Evolutionary conservation across 805 yeast genomes (phyloP).

Genomic region (Candida palmyrensis): DNA sequence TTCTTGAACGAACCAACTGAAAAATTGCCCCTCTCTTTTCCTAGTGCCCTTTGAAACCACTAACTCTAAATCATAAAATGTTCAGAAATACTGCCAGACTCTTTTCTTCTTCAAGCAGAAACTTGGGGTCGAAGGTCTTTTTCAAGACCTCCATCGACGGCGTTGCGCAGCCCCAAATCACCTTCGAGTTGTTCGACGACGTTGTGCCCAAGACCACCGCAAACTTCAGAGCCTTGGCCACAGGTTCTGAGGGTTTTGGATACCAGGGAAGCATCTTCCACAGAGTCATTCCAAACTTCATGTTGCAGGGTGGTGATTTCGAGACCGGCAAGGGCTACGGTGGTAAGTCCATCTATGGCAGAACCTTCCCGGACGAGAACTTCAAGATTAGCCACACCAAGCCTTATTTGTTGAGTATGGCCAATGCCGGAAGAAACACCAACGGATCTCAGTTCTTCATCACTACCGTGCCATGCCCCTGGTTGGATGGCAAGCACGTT

Average conservation of each 20-base stretch:
- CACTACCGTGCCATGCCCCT: constrained; percentile 81
- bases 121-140: constrained; percentile 49
- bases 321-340: constrained; percentile 43
- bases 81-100: constrained; percentile 34
- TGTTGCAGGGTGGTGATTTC: constrained; percentile 48
- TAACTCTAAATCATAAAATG: too few species aligned
- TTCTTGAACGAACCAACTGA: not conserved
- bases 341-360: constrained; percentile 56
- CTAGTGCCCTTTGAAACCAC: too few species aligned
- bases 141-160: constrained; percentile 56
- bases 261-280: constrained; percentile 42
- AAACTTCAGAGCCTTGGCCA: constrained; percentile 90
- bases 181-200: constrained; percentile 66
- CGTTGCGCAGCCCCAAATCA: constrained; percentile 34
- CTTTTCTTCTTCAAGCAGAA: constrained; percentile 44
- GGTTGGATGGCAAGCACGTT: constrained; percentile 93
- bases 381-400: constrained; percentile 66
- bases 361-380: constrained; percentile 74
- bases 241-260: constrained; percentile 45
- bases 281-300: constrained; percentile 43
- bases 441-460: constrained; percentile 97
- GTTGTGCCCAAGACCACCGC: constrained; percentile 94
- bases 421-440: constrained; percentile 97
- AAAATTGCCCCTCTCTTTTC: not conserved
- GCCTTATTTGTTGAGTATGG: constrained; percentile 88